A percentile compares a stretch with the other conserved stretches of the same genome.
Conservation (phyloP, 2,329 filamentous ascomycete species). For the Coniochaeta sp. region DNA sequence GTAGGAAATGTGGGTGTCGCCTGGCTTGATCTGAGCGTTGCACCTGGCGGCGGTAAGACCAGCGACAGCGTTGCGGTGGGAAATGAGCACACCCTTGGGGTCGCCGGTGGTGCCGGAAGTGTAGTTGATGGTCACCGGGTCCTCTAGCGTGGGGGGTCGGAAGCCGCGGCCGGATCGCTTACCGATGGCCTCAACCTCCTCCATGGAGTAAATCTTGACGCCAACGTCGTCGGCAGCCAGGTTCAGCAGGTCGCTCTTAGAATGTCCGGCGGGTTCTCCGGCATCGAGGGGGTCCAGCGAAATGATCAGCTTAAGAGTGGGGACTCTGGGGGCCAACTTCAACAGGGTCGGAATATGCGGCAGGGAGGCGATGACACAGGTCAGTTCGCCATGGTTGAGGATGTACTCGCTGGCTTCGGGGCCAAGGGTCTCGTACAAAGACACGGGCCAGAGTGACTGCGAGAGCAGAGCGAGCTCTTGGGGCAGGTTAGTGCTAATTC, state of each 20-base stretch:
- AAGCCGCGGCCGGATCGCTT: constrained; percentile 61
- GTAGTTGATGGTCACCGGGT: constrained; percentile 86
- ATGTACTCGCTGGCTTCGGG: constrained; percentile 91
- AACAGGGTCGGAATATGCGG: constrained; percentile 75
- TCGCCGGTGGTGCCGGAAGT: constrained; percentile 79
- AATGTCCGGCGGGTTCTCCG: constrained; percentile 68
- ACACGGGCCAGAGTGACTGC: constrained; percentile 82
- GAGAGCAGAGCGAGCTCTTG: constrained; percentile 79
- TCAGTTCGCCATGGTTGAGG: constrained; percentile 78
- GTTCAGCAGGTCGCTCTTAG: constrained; percentile 73
- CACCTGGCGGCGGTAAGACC: constrained; percentile 57
- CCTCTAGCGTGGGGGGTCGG: constrained; percentile 64
- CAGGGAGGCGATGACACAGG: constrained; percentile 70
- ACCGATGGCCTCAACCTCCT: constrained; percentile 76
- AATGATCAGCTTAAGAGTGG: constrained; percentile 79
- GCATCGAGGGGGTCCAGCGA: constrained; percentile 76
- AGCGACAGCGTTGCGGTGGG: constrained; percentile 73
- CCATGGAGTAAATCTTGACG: constrained; percentile 71
- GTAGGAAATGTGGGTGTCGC: constrained; percentile 73
- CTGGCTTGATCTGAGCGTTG: constrained; percentile 38
- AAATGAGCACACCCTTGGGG: constrained; percentile 78
- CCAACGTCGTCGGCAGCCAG: constrained; percentile 67
- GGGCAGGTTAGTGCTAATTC: neutral
- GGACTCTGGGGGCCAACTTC: constrained; percentile 69
- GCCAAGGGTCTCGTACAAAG: constrained; percentile 92